Evolutionary conservation across 345 rosid species (phyloP), one percentile per base, ranked within the genome.

Genomic region (Murraya koenigii): DNA sequence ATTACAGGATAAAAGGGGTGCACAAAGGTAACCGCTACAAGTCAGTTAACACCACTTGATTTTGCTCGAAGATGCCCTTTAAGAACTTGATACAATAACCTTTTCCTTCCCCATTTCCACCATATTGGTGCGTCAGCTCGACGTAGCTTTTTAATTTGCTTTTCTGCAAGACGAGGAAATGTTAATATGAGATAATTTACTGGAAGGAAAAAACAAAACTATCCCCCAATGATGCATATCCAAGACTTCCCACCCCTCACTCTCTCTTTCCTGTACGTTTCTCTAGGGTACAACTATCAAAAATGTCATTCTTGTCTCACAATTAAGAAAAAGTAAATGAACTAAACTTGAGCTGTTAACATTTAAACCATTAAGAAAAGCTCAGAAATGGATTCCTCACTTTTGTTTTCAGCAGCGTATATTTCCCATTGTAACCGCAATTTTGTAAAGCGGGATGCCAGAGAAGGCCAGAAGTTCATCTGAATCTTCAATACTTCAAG

Each of bases 91-190:
- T 87, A 92, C 75, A 92, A 47, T 69, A 88, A 74, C 82, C 86
- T 81, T 81, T 89, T 96, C 75, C 91, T 83, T 52, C 99, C 97
- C 87, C 87, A 89, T 83, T 88, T 92, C 94, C 95, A 94, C 89
- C 89, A 94, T 26, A 81, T 32, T 41, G 95, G 99, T 28, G 82
- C 84, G 58, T 63, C 73, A 32, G 75, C 66, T 75, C 84, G 76
- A 17, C 80, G 84, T 77, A 88, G 84, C 90, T 69, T 91, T 80
- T 81, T 87, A 35, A 81, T 35, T 79, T 76, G 88, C 73, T 88
- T 88, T 65, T 81, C 98, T 93, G 90, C 86, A 66, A 72, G 77
- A 22, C 41, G 66, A 23, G 52, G 22, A 38, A 23, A 17, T 8
- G 58, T 6, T 64, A 28, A 58, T 70, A 10, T 58, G 26, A 47